These are phyloP conservation scores for Boletus subcaerulescens DNA, from an alignment of 768 basidiomycete genomes.

Conservation along the genomic window DNA sequence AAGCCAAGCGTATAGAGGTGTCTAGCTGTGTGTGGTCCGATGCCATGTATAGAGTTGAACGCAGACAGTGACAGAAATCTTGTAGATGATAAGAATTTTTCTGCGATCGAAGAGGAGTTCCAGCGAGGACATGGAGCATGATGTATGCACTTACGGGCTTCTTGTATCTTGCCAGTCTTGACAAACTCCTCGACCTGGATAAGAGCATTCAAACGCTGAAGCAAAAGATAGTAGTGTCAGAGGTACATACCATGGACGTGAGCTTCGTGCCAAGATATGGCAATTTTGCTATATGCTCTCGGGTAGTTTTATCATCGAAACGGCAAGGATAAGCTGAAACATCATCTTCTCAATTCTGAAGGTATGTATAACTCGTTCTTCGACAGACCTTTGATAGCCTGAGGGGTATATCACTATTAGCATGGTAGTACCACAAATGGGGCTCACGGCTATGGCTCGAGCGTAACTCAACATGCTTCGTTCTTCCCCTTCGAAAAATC, in stretches of 20 bases:
- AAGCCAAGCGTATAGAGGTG: conserved; percentile 62
- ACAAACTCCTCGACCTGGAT: conserved; percentile 63
- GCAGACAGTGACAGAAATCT: conserved; percentile 55
- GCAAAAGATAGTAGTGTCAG: neutral
- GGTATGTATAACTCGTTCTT: neutral
- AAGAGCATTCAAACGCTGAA: neutral
- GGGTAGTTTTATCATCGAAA: conserved; percentile 38
- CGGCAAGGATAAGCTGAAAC: conserved; percentile 46
- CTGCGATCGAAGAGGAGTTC: conserved; percentile 31
- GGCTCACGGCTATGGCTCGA: conserved; percentile 64
- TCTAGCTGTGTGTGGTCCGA: conserved; percentile 69
- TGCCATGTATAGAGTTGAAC: conserved; percentile 67
- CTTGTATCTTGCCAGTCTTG: conserved; percentile 50
- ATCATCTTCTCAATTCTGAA: neutral
- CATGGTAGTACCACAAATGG: neutral
- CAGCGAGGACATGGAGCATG: conserved; percentile 8
- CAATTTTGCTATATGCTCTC: conserved; percentile 40
- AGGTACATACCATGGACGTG: conserved; percentile 45
- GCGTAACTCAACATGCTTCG: conserved; percentile 70
- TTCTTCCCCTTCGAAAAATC: conserved; percentile 65
- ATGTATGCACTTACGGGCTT: conserved; percentile 42
- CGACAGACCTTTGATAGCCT: conserved; percentile 49
- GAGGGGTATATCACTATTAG: neutral
- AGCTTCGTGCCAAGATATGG: conserved; percentile 53
- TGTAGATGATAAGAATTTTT: conserved; percentile 42